Evolutionary conservation across 2,329 filamentous ascomycete genomes (phyloP), one percentile per base, ranked within the genome.

Genomic region (Neurospora sp.): DNA sequence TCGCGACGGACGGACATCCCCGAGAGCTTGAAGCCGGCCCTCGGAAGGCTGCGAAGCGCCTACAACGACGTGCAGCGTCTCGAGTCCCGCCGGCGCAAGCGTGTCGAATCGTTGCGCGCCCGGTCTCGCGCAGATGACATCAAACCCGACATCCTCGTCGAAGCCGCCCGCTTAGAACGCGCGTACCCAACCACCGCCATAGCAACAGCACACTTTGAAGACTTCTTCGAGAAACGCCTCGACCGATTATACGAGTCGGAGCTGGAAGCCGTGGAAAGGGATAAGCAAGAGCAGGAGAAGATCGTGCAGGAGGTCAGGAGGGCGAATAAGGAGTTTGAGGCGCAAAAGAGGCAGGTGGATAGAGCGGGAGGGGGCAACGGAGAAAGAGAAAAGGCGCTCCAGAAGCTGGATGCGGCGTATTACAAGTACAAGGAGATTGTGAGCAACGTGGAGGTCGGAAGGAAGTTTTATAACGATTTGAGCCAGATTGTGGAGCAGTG

Each of bases 381-480:
- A 71, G 93, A 97, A 77, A 88, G 96, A 15, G 95, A 98, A 78
- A 87, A 91, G 74, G 93, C 93, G 0, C 81, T 99, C 67, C 96
- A 99, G 80, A 89, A 87, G 72, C 83, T 99, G 10, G 95, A 98
- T 79, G 93, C 92, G 73, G 95, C 93, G 0, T 98, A 97, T 78
- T 89, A 93, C 80, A 96, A 95, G 81, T 98, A 98, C 83, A 97
- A 97, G 81, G 95, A 99, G 79, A 92, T 98, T 70, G 89, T 97
- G 70, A 92, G 88, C 73, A 97, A 98, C 77, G 85, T 97, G 2
- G 95, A 98, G 74, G 92, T 91, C 0, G 96, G 93, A 0, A 86
- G 95, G 68, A 97, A 96, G 78, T 99, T 99, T 78, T 99, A 98
- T 82, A 99, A 99, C 75, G 94, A 98, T 77, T 85, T 99, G 4